phyloP scores from a whole-genome alignment of 345 rosid genomes.

The Citrus medica region DNA sequence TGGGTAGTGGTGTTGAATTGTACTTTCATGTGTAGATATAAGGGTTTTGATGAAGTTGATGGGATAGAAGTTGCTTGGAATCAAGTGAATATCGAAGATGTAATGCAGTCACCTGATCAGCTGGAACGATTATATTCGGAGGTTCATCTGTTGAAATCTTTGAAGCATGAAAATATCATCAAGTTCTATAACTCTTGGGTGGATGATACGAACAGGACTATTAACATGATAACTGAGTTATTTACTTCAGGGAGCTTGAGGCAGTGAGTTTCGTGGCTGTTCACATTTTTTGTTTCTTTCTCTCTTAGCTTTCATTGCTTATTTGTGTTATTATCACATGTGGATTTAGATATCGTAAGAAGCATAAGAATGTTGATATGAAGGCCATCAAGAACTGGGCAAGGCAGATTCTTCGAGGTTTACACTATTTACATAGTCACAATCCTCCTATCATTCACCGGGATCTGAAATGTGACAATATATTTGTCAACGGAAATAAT shows the following conservation, averaged over 20 bases:
- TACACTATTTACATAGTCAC: slow-evolving; percentile 63
- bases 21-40: slow-evolving; percentile 42
- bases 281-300: not conserved
- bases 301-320: slow-evolving; percentile 9
- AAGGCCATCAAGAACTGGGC: slow-evolving; percentile 89
- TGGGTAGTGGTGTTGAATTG: not conserved
- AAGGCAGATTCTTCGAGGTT: slow-evolving; percentile 69
- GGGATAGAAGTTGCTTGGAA: slow-evolving; percentile 98
- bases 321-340: not conserved
- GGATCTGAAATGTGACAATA: slow-evolving; percentile 87
- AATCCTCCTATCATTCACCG: slow-evolving; percentile 74
- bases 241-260: slow-evolving; percentile 92
- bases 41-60: slow-evolving; percentile 81
- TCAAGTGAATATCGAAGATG: slow-evolving; percentile 71
- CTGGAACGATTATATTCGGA: slow-evolving; percentile 79
- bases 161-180: slow-evolving; percentile 79
- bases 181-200: slow-evolving; percentile 85
- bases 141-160: slow-evolving; percentile 71
- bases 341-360: slow-evolving; percentile 54
- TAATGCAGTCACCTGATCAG: slow-evolving; percentile 68
- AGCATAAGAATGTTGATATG: slow-evolving; percentile 64
- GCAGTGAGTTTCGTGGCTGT: slow-evolving; percentile 46
- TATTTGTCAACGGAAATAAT: slow-evolving; percentile 78
- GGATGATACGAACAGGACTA: slow-evolving; percentile 73
- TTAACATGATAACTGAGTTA: slow-evolving; percentile 93